phyloP scores from a whole-genome alignment of 2,329 filamentous ascomycete genomes.

The Phyllosticta citribraziliensis region DNA sequence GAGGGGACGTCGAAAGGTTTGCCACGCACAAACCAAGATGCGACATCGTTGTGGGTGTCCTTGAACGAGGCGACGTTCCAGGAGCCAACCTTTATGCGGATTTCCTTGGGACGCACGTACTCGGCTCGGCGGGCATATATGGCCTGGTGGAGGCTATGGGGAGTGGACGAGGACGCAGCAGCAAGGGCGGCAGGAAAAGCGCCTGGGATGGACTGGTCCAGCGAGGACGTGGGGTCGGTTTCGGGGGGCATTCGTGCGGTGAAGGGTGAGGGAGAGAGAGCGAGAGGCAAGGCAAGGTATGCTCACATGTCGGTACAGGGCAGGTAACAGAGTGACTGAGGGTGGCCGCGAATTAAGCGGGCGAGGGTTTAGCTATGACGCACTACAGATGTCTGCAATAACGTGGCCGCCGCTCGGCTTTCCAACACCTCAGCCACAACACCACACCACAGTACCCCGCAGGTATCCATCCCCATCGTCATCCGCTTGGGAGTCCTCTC shows the following conservation, averaged over 20 bases:
- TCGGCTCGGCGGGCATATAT: conserved; percentile 66
- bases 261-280: not conserved
- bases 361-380: too few relatives aligned
- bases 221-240: conserved; percentile 20
- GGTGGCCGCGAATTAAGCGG: too few relatives aligned
- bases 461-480: not conserved
- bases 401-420: too few relatives aligned
- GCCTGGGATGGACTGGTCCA: conserved; percentile 39
- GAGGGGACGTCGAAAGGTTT: conserved; percentile 58
- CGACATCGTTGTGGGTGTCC: conserved; percentile 79
- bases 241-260: conserved; percentile 13
- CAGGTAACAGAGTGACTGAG: too few relatives aligned
- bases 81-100: conserved; percentile 81
- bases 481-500: not conserved
- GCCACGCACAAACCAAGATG: conserved; percentile 76
- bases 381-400: too few relatives aligned
- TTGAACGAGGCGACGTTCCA: conserved; percentile 90
- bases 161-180: conserved; percentile 20
- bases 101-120: conserved; percentile 63
- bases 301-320: not conserved
- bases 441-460: too few relatives aligned
- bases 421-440: too few relatives aligned
- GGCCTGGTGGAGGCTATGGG: conserved; percentile 44
- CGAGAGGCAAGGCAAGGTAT: not conserved
- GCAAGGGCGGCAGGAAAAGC: conserved; percentile 31